Evolutionary conservation across 495 filamentous ascomycete genomes (phyloP).

Genomic region (Xylaria sp.): DNA sequence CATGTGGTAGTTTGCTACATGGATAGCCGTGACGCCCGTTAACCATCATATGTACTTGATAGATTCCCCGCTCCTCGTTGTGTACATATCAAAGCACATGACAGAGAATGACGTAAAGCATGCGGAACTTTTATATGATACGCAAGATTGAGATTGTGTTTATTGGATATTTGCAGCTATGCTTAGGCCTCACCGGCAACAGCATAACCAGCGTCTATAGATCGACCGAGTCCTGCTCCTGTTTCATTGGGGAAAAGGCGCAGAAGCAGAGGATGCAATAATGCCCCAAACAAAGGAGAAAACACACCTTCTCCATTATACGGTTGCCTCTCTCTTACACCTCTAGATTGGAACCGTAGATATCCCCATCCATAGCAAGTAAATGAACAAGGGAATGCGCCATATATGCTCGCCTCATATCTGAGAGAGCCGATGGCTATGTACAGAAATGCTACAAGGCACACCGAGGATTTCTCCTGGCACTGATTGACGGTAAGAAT

Average conservation of each 20-base stretch:
- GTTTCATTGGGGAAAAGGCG: background rate
- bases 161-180: background rate
- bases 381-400: slow-evolving; percentile 1
- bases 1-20: background rate
- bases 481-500: background rate
- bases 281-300: slow-evolving; percentile 24
- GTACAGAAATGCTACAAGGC: slow-evolving; percentile 16
- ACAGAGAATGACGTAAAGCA: background rate
- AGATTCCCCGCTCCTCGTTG: background rate
- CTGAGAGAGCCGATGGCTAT: slow-evolving; percentile 17
- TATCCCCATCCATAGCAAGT: background rate
- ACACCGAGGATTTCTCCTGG: background rate
- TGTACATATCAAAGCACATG: background rate
- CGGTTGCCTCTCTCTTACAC: slow-evolving; percentile 3
- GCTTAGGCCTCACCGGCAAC: background rate
- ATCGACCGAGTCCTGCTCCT: slow-evolving; percentile 5
- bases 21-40: no score
- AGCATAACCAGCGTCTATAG: slow-evolving; percentile 22
- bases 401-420: background rate
- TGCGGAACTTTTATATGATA: background rate
- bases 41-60: background rate
- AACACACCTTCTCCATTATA: background rate
- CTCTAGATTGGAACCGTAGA: slow-evolving; percentile 17
- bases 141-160: slow-evolving; percentile 28
- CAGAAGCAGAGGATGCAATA: slow-evolving; percentile 3